phyloP scores from a whole-genome alignment of 768 basidiomycete genomes.

The Boletus pseudopeckii region DNA sequence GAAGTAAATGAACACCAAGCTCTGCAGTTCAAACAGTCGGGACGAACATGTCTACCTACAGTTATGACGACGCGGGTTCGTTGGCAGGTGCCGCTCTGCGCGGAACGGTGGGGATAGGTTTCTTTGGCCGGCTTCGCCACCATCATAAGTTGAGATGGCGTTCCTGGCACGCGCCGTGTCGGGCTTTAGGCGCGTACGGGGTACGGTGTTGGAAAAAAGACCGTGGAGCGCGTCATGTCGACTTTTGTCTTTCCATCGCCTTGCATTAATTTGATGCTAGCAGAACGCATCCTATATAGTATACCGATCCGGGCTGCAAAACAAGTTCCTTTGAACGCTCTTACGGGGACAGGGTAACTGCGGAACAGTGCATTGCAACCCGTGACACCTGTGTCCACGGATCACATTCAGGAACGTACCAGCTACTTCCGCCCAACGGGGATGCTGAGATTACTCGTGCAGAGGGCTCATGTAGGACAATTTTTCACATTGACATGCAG shows the following conservation, averaged over 20 bases:
- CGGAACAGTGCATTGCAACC: neutral
- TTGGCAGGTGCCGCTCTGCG: neutral
- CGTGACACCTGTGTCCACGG: conserved; percentile 11
- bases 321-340: neutral
- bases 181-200: neutral
- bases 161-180: conserved; percentile 1
- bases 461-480: neutral
- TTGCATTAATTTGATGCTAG: neutral
- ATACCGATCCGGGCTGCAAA: neutral
- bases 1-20: neutral
- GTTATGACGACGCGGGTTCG: neutral
- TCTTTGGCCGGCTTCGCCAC: neutral
- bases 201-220: conserved; percentile 2
- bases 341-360: neutral
- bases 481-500: neutral
- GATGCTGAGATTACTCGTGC: neutral
- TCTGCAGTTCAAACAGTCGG: neutral
- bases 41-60: neutral
- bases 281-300: neutral
- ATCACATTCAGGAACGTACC: conserved; percentile 10
- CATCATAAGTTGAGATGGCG: neutral
- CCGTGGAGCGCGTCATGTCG: neutral
- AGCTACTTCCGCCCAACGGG: neutral
- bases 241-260: neutral
- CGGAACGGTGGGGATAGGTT: conserved; percentile 8